These are phyloP conservation scores for Primulina tabacum DNA, from an alignment of 257 asterid genomes.

Conservation along the genomic window DNA sequence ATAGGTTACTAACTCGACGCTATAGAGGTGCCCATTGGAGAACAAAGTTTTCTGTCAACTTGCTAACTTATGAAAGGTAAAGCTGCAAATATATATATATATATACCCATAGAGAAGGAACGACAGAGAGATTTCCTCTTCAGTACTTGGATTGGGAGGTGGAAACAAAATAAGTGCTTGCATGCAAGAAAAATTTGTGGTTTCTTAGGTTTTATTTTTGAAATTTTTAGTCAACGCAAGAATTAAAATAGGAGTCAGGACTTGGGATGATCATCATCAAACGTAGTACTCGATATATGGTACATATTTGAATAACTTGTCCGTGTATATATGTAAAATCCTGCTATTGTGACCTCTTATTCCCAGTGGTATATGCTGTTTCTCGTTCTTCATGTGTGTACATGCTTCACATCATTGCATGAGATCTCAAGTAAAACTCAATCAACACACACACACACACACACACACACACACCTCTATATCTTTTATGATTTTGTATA, in stretches of 20 bases:
- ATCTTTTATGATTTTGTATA: no score
- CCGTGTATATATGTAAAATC: neutral
- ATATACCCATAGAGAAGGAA: slow-evolving; percentile 37
- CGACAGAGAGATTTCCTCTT: slow-evolving; percentile 16
- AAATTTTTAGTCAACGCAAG: neutral
- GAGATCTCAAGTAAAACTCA: no score
- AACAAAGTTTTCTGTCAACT: slow-evolving; percentile 27
- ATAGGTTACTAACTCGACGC: slow-evolving; percentile 30
- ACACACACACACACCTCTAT: no score
- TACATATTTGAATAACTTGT: neutral
- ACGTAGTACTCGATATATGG: neutral
- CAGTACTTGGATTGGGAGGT: neutral
- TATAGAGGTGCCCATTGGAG: slow-evolving; percentile 32
- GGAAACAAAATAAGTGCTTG: neutral
- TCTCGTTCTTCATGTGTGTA: neutral
- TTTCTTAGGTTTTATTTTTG: neutral
- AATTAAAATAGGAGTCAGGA: neutral
- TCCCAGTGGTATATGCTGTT: neutral
- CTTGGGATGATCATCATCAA: neutral
- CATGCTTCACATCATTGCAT: no score
- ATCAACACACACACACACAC: no score
- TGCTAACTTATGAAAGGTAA: slow-evolving; percentile 27
- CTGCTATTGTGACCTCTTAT: neutral
- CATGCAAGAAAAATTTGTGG: neutral
- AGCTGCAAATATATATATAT: slow-evolving; percentile 29